These are phyloP conservation scores for Curvularia lunata DNA, from an alignment of 2,329 filamentous ascomycete genomes.

Conservation along the genomic window DNA sequence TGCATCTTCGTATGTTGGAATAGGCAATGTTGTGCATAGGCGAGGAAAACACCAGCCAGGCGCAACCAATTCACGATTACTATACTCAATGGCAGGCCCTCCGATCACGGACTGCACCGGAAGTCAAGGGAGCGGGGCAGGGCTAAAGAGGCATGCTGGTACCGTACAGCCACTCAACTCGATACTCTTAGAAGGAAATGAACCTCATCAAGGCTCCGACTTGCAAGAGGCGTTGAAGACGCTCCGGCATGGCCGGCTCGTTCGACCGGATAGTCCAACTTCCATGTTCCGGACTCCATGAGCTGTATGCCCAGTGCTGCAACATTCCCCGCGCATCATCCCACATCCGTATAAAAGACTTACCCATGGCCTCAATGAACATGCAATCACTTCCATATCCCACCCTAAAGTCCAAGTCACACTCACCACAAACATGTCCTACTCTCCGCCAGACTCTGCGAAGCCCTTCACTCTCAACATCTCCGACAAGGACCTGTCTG, in stretches of 20 bases:
- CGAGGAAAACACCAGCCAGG: not conserved
- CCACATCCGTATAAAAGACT: not conserved
- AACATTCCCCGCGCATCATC: not conserved
- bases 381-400: too few relatives aligned
- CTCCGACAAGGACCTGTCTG: constrained; percentile 42
- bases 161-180: not conserved
- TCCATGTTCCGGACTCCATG: not conserved
- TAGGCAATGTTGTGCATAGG: not conserved
- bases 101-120: not conserved
- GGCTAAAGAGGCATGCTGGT: not conserved
- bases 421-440: constrained; percentile 33
- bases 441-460: constrained; percentile 40
- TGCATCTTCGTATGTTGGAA: not conserved
- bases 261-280: not conserved
- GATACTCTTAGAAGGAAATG: not conserved
- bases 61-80: not conserved
- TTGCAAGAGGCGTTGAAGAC: not conserved
- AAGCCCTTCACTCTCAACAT: constrained; percentile 44
- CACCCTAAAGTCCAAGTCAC: not conserved
- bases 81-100: not conserved
- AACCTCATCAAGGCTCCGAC: not conserved
- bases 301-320: not conserved
- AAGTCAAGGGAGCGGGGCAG: not conserved
- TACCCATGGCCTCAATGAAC: too few relatives aligned
- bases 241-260: not conserved